A percentile compares a stretch with the other conserved stretches of the same genome.
These are phyloP conservation scores for Vigna angularis DNA, from an alignment of 306 rosid genomes.

Conservation along the genomic window DNA sequence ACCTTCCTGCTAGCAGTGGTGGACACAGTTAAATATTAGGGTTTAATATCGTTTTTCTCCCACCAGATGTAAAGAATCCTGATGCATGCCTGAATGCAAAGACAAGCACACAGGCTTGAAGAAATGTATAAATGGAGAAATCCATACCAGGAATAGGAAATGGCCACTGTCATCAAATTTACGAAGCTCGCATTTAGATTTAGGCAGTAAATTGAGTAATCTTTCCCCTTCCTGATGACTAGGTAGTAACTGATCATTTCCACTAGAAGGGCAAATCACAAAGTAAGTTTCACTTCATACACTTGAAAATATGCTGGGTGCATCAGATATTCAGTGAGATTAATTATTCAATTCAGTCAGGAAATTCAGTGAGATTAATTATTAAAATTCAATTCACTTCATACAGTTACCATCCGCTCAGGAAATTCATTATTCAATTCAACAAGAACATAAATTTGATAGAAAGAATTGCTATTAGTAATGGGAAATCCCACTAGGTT, in stretches of 20 bases:
- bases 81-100: conserved; percentile 15
- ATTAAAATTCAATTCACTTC: no score
- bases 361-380: background rate
- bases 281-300: conserved; percentile 41
- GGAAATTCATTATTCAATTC: conserved; percentile 1
- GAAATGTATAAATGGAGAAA: conserved; percentile 39
- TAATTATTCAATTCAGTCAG: background rate
- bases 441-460: conserved; percentile 20
- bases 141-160: conserved; percentile 79
- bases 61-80: conserved; percentile 24
- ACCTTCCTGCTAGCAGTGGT: conserved; percentile 65
- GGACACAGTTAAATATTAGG: conserved; percentile 12
- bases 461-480: background rate
- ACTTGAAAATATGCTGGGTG: conserved; percentile 25
- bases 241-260: conserved; percentile 76
- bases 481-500: conserved; percentile 23
- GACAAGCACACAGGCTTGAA: conserved; percentile 10
- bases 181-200: conserved; percentile 64
- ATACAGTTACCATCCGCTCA: background rate
- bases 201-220: conserved; percentile 55
- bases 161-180: conserved; percentile 72
- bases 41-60: conserved; percentile 20
- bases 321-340: conserved; percentile 9
- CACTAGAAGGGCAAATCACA: conserved; percentile 59
- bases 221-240: conserved; percentile 73